phyloP scores from a whole-genome alignment of 306 rosid species.

The Alnus rubra region DNA sequence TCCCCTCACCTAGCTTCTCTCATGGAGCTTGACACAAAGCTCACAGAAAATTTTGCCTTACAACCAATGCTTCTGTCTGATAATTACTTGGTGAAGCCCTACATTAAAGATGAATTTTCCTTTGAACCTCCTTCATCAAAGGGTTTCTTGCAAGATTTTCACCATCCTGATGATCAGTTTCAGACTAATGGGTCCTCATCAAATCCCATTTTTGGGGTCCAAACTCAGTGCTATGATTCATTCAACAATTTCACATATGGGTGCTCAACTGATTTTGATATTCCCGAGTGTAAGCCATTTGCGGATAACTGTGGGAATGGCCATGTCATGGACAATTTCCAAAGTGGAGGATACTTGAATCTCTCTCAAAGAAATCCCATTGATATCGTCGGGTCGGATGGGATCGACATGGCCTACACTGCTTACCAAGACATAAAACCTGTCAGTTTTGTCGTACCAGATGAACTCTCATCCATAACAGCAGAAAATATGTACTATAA shows the following conservation, averaged over 20 bases:
- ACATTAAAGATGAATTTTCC: slow-evolving; percentile 45
- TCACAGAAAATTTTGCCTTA: slow-evolving; percentile 39
- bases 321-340: slow-evolving; percentile 61
- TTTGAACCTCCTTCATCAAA: slow-evolving; percentile 47
- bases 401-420: slow-evolving; percentile 29
- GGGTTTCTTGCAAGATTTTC: slow-evolving; percentile 69
- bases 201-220: slow-evolving; percentile 43
- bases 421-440: slow-evolving; percentile 45
- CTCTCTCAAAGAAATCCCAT: slow-evolving; percentile 40
- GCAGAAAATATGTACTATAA: slow-evolving; percentile 44
- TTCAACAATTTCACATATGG: slow-evolving; percentile 34
- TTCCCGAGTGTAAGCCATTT: slow-evolving; percentile 50
- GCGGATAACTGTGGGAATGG: slow-evolving; percentile 39
- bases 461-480: slow-evolving; percentile 66
- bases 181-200: slow-evolving; percentile 48
- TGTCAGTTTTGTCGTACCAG: slow-evolving; percentile 54
- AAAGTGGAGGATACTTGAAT: slow-evolving; percentile 45
- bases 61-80: slow-evolving; percentile 39
- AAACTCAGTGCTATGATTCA: slow-evolving; percentile 42
- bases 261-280: slow-evolving; percentile 33
- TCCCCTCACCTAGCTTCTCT: slow-evolving; percentile 26
- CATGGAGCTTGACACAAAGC: slow-evolving; percentile 57
- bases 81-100: slow-evolving; percentile 34
- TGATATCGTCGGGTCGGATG: slow-evolving; percentile 38
- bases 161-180: slow-evolving; percentile 55